Base-by-base conservation (phyloP, 2,329 filamentous ascomycete genomes). In the Pezicula carpinea region DNA sequence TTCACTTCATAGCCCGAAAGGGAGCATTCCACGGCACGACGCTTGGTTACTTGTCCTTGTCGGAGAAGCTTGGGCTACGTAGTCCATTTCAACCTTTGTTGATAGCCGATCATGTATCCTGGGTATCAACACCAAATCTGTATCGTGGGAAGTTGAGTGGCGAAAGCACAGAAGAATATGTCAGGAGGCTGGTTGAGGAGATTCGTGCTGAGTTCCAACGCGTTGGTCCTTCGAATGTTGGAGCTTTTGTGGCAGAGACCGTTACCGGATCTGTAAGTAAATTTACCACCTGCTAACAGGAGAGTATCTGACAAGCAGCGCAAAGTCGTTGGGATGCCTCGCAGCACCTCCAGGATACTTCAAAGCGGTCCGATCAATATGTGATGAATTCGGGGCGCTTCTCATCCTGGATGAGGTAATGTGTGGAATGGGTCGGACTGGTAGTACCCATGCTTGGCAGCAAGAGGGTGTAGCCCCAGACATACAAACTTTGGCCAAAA, bases 401-500 rank as follows among this genome's bases (percentile, higher is more conserved):
- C 68, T 92, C 8, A 82, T 90, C 33, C 64, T 90, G 1, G 88
- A 92, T 58, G 49, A 90, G 58, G 69, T 83, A 48, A 82, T 83
- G 77, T 75, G 70, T 47, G 75, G 75, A 4, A 69, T 72, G 63
- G 75, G 75, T 18, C 64, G 74, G 4, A 67, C 65, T 3, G 74
- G 73, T 1, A 69, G 60, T 45, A 55, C 80, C 57, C 69, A 81
- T 67, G 71, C 73, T 4, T 79, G 72, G 72, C 66, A 78, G 52
- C 64, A 75, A 40, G 68, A 76, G 32, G 67, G 63, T 5, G 65
- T 75, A 4, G 65, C 67, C 2, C 83, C 83, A 0, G 83, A 87
- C 54, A 73, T 87, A 7, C 73, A 82, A 59, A 77, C 79, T 0
- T 65, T 85, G 5, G 83, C 79, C 0, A 87, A 87, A 61, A 78